phyloP scores from a whole-genome alignment of 306 rosid species.

The Vigna trinervia region DNA sequence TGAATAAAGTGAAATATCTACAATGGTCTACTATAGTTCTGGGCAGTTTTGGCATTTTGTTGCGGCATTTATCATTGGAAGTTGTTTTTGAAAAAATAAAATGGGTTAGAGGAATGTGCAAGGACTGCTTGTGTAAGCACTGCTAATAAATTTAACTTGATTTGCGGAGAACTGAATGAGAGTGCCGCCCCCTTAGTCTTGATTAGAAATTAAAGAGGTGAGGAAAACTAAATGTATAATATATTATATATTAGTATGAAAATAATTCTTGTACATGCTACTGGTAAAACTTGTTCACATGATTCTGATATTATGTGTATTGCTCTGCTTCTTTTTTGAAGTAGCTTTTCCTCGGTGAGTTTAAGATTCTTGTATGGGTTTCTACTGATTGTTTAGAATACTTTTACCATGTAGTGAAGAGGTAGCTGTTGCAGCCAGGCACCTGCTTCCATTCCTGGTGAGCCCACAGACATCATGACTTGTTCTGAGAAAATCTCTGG shows the following conservation, averaged over 20 bases:
- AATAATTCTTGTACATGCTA: not conserved
- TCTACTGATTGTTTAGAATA: constrained; percentile 12
- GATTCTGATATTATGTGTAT: not conserved
- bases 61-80: not conserved
- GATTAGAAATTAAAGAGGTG: not conserved
- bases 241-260: not conserved
- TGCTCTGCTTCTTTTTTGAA: not conserved
- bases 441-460: constrained; percentile 43
- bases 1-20: not conserved
- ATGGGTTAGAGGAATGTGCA: not conserved
- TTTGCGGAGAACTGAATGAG: not conserved
- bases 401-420: constrained; percentile 42
- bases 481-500: constrained; percentile 82
- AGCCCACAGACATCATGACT: constrained; percentile 56
- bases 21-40: not conserved
- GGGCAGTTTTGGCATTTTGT: not conserved
- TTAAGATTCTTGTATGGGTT: not conserved
- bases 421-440: constrained; percentile 35
- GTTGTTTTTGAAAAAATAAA: not conserved
- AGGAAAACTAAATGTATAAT: not conserved
- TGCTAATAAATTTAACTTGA: not conserved
- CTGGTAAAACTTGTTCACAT: not conserved
- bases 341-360: not conserved
- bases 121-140: not conserved
- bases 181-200: no score